Base-by-base conservation (phyloP, 805 yeast genomes). In the Cyberlindnera amylophila region DNA sequence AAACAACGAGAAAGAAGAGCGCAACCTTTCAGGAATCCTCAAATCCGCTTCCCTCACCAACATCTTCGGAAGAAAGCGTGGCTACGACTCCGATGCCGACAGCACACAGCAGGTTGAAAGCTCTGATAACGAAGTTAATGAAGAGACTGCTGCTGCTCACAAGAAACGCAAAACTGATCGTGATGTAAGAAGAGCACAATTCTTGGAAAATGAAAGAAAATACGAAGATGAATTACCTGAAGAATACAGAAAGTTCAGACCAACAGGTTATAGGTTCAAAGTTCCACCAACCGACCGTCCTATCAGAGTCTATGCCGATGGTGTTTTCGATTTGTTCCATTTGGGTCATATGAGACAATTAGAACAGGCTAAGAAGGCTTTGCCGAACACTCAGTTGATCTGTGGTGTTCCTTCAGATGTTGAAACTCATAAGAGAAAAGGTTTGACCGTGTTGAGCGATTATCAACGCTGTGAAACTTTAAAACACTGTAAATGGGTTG, bases 301-400 rank as follows among this genome's bases (percentile, higher is more conserved):
- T 1, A 79, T 93, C 23, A 75, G 99, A 46, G 79, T 93, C n/a
- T 93, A 93, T 62, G 99, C 99, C 6, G 99, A 93, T 65, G 99
- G 99, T 40, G 96, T 93, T 15, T 93, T 93, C 69, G 99, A 93
- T 65, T 69, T 93, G 49, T 93, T 93, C 68, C 99, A 93, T 65
- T 63, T 93, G 58, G 99, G 99, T 18, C 99, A 93, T 62, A 93
- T 93, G 99, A 81, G 89, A 59, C 99, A 93, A 64, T 72, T 93
- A 54, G 98, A 93, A 61, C 99, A 93, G 66, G 91, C 98, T 54
- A 91, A 93, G 57, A 90, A 91, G 62, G 78, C 96, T 13, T 80
- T 93, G 49, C 84, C 86, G 11, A 87, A 87, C 54, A 96, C 86
- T 26, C 74, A 78, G 43, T 72, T 93, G 56, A 89, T 93, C 21